These are phyloP conservation scores for Colletotrichum truncatum DNA, from an alignment of 2,329 filamentous ascomycete species.

Conservation along the genomic window DNA sequence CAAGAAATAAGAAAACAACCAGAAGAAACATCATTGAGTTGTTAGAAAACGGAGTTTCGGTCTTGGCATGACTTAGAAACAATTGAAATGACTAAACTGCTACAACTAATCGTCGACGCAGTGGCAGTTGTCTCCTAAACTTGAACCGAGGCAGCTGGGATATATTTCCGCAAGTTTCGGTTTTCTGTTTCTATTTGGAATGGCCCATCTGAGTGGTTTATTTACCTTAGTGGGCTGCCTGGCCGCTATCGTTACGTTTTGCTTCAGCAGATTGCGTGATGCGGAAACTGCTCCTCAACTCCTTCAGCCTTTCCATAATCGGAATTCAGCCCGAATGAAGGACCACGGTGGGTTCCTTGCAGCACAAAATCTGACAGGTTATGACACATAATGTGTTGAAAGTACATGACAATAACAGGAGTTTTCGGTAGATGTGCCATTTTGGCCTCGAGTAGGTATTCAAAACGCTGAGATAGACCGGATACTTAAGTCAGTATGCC, in stretches of 20 bases:
- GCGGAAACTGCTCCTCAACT: neutral
- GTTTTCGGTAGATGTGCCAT: too few species aligned
- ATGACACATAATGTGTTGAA: too few species aligned
- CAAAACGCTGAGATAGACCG: too few species aligned
- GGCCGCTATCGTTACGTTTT: neutral
- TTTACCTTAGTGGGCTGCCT: neutral
- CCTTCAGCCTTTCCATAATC: neutral
- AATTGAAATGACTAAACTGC: too few species aligned
- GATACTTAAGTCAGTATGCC: too few species aligned
- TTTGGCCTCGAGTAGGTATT: too few species aligned
- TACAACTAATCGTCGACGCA: too few species aligned
- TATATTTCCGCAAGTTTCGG: neutral
- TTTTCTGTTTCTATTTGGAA: neutral
- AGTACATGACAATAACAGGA: too few species aligned
- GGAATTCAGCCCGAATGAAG: neutral
- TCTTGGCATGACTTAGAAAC: too few species aligned
- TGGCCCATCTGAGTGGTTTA: neutral
- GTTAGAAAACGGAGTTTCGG: too few species aligned
- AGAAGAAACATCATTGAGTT: too few species aligned
- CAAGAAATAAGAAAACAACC: too few species aligned
- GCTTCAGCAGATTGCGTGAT: conserved; percentile 3
- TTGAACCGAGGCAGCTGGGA: neutral
- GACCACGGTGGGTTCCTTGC: neutral
- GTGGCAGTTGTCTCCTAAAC: neutral
- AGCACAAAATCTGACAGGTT: neutral